phyloP scores from a whole-genome alignment of 805 yeast species.

The Metschnikowia amazonensis region DNA sequence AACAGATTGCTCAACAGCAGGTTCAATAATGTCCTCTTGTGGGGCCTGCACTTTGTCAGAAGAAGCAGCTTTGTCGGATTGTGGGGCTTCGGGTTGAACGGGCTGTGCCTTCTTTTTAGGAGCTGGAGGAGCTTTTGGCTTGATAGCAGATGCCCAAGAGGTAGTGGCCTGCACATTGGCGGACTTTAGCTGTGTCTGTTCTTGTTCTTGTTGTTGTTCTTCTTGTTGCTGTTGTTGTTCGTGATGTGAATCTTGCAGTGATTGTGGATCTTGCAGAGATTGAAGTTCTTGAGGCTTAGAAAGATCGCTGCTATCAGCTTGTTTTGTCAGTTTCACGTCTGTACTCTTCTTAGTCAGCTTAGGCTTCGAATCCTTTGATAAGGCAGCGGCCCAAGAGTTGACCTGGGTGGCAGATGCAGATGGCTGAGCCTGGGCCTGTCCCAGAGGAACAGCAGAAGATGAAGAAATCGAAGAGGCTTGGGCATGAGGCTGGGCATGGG shows the following conservation, averaged over 20 bases:
- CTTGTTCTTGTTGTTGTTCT: slow-evolving; percentile 23
- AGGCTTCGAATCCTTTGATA: slow-evolving; percentile 32
- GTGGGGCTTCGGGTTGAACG: slow-evolving; percentile 23
- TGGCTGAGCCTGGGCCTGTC: slow-evolving; percentile 2
- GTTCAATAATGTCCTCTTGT: slow-evolving; percentile 1
- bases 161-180: slow-evolving; percentile 15
- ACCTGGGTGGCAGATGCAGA: slow-evolving; percentile 14
- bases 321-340: slow-evolving; percentile 11
- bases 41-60: slow-evolving; percentile 18
- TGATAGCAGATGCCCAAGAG: slow-evolving; percentile 70
- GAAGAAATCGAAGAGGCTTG: slow-evolving; percentile 8
- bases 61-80: slow-evolving; percentile 9
- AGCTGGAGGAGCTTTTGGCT: slow-evolving; percentile 42
- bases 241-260: slow-evolving; percentile 1
- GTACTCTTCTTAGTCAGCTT: slow-evolving; percentile 18
- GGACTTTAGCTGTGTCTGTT: slow-evolving; percentile 5
- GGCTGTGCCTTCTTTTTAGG: slow-evolving; percentile 26
- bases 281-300: slow-evolving; percentile 3
- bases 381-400: slow-evolving; percentile 46
- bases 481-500: slow-evolving; percentile 2
- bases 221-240: slow-evolving; percentile 50
- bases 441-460: slow-evolving; percentile 6
- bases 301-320: slow-evolving; percentile 3
- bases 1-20: slow-evolving; percentile 15
- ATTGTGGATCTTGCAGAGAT: not conserved